phyloP scores from a whole-genome alignment of 495 filamentous ascomycete genomes.

The Aspergillus bridgeri region DNA sequence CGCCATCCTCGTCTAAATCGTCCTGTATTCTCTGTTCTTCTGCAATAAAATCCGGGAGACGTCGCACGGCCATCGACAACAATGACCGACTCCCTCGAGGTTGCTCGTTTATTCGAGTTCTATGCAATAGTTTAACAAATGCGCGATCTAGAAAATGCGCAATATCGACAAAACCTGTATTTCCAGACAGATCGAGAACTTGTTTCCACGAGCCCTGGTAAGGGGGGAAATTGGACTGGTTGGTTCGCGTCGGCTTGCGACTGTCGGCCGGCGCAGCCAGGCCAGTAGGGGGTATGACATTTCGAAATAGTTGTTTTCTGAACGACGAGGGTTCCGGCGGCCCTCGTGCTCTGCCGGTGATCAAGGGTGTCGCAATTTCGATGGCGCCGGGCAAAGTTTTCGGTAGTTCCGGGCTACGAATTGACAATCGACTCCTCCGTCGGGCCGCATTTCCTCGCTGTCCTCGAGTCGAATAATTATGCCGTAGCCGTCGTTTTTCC shows the following conservation, averaged over 20 bases:
- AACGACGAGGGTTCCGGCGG: constrained; percentile 8
- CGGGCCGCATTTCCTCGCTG: constrained; percentile 19
- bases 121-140: constrained; percentile 38
- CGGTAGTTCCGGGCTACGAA: constrained; percentile 38
- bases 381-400: constrained; percentile 44
- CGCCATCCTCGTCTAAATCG: constrained; percentile 43
- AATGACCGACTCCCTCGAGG: constrained; percentile 50
- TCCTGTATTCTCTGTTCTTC: constrained; percentile 56
- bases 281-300: constrained; percentile 1
- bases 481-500: constrained; percentile 33
- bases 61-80: constrained; percentile 61
- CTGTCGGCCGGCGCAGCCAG: constrained; percentile 2
- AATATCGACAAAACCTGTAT: constrained; percentile 36
- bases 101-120: constrained; percentile 22
- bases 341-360: constrained; percentile 36
- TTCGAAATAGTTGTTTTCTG: constrained; percentile 22
- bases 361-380: constrained; percentile 44
- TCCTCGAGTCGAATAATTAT: constrained; percentile 37
- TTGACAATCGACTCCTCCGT: constrained; percentile 29
- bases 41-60: constrained; percentile 60
- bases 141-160: constrained; percentile 35
- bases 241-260: constrained; percentile 17
- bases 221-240: constrained; percentile 20
- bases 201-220: constrained; percentile 43
- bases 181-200: constrained; percentile 32